Percentiles rank a stretch among this genome's conserved stretches.
phyloP scores from a whole-genome alignment of 208 protist species.

The Trypanosoma scelopori region DNA sequence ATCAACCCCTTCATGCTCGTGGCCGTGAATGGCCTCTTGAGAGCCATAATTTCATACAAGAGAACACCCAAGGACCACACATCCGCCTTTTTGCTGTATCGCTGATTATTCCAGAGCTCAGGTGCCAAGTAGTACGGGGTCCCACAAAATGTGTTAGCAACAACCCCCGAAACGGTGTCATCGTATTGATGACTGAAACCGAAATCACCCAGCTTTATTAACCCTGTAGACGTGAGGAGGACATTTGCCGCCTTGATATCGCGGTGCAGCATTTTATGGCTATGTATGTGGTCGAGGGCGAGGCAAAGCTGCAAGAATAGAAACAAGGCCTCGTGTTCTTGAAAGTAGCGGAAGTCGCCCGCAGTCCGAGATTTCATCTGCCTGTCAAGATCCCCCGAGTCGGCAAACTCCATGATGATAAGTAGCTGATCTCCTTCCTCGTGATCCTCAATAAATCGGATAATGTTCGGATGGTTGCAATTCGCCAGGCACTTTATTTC shows the following conservation, averaged over 20 bases:
- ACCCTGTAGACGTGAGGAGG: slow-evolving; percentile 80
- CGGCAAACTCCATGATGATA: slow-evolving; percentile 89
- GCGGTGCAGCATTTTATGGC: slow-evolving; percentile 88
- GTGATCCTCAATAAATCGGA: slow-evolving; percentile 83
- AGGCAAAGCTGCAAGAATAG: slow-evolving; percentile 86
- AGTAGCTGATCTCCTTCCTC: slow-evolving; percentile 78
- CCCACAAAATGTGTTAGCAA: slow-evolving; percentile 79
- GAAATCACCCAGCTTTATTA: slow-evolving; percentile 93
- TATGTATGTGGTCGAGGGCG: slow-evolving; percentile 87
- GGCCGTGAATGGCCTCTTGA: slow-evolving; percentile 77
- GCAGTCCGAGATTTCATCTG: slow-evolving; percentile 70
- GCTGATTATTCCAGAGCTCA: slow-evolving; percentile 88
- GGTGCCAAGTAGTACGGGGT: slow-evolving; percentile 86
- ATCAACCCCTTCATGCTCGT: slow-evolving; percentile 85
- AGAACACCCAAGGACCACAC: slow-evolving; percentile 80
- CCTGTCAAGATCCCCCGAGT: slow-evolving; percentile 82
- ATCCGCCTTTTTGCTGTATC: slow-evolving; percentile 88
- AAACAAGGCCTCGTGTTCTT: slow-evolving; percentile 86
- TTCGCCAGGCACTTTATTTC: slow-evolving; percentile 87
- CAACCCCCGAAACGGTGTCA: slow-evolving; percentile 85
- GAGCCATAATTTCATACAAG: slow-evolving; percentile 78
- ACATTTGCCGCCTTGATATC: slow-evolving; percentile 92
- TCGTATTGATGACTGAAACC: slow-evolving; percentile 90
- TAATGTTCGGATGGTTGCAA: slow-evolving; percentile 85
- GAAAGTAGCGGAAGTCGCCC: slow-evolving; percentile 65